Evolutionary conservation across 352 stramenopile species (phyloP).

Genomic region (Phytophthora ohioensis): DNA sequence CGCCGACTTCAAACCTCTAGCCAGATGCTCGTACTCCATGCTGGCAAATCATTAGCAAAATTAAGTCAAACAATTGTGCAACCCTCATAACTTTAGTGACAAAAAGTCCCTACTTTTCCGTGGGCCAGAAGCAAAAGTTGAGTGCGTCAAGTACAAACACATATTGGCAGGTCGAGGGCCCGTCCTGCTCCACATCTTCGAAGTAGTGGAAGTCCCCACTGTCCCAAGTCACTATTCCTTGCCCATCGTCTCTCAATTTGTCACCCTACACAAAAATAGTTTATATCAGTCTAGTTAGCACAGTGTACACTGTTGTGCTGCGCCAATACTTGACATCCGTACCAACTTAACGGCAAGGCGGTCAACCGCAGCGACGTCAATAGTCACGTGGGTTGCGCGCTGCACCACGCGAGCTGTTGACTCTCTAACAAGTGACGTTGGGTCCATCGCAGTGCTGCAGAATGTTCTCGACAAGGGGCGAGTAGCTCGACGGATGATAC

Average conservation of each 20-base stretch:
- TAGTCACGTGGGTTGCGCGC: slow-evolving; percentile 45
- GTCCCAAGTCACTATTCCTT: slow-evolving; percentile 76
- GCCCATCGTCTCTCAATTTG: slow-evolving; percentile 45
- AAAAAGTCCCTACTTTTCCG: slow-evolving; percentile 50
- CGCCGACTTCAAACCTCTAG: slow-evolving; percentile 75
- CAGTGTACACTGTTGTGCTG: background rate
- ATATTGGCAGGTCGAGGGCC: slow-evolving; percentile 86
- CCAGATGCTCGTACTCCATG: slow-evolving; percentile 91
- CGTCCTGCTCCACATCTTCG: slow-evolving; percentile 67
- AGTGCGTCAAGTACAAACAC: slow-evolving; percentile 90
- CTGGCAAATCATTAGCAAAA: slow-evolving; percentile 27
- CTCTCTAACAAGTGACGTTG: slow-evolving; percentile 56
- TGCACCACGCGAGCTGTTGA: slow-evolving; percentile 61
- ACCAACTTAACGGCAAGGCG: slow-evolving; percentile 60
- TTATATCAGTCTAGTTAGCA: background rate
- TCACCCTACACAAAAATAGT: slow-evolving; percentile 35
- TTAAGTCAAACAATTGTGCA: background rate
- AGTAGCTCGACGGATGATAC: background rate
- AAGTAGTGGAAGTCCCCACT: slow-evolving; percentile 88
- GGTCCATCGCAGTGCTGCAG: slow-evolving; percentile 50
- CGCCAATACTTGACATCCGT: background rate
- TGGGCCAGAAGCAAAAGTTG: slow-evolving; percentile 94
- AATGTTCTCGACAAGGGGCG: background rate
- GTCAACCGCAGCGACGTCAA: slow-evolving; percentile 42
- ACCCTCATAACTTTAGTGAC: background rate